phyloP scores from a whole-genome alignment of 2,329 filamentous ascomycete genomes.

The Septoria linicola region DNA sequence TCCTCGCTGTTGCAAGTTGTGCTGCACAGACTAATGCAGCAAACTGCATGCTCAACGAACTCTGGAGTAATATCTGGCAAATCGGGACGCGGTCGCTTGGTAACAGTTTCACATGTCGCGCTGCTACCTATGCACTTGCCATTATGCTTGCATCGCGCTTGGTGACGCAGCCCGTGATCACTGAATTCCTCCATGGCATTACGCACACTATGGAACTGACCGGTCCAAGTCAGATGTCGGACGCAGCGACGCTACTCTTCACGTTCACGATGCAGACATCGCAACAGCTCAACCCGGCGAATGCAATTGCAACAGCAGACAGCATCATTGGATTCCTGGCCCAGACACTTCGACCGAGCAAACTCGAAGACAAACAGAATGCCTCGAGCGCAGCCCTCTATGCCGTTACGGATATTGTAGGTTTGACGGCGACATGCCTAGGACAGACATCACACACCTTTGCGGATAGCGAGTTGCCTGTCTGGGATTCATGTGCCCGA shows the following conservation, averaged over 20 bases:
- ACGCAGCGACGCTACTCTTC: conserved; percentile 75
- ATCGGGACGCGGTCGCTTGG: conserved; percentile 68
- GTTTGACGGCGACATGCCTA: conserved; percentile 68
- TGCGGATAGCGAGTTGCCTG: conserved; percentile 33
- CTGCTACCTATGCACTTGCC: conserved; percentile 72
- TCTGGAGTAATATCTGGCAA: conserved; percentile 77
- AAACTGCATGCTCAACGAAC: conserved; percentile 43
- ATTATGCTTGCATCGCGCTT: conserved; percentile 65
- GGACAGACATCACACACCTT: conserved; percentile 48
- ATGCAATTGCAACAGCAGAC: conserved; percentile 65
- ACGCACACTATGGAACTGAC: conserved; percentile 75
- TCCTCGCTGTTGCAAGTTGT: conserved; percentile 71
- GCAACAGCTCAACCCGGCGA: conserved; percentile 66
- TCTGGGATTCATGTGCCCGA: conserved; percentile 45
- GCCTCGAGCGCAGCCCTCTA: conserved; percentile 64
- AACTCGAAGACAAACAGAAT: conserved; percentile 62
- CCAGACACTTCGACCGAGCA: conserved; percentile 72
- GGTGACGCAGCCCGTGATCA: conserved; percentile 65
- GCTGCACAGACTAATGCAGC: conserved; percentile 46
- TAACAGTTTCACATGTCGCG: conserved; percentile 68
- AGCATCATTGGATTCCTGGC: conserved; percentile 80
- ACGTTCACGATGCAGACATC: conserved; percentile 64
- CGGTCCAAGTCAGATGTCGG: conserved; percentile 75
- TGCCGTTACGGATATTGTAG: conserved; percentile 64
- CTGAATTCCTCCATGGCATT: conserved; percentile 69